phyloP scores from a whole-genome alignment of 768 basidiomycete species.

The Xerocomellus intermedius region DNA sequence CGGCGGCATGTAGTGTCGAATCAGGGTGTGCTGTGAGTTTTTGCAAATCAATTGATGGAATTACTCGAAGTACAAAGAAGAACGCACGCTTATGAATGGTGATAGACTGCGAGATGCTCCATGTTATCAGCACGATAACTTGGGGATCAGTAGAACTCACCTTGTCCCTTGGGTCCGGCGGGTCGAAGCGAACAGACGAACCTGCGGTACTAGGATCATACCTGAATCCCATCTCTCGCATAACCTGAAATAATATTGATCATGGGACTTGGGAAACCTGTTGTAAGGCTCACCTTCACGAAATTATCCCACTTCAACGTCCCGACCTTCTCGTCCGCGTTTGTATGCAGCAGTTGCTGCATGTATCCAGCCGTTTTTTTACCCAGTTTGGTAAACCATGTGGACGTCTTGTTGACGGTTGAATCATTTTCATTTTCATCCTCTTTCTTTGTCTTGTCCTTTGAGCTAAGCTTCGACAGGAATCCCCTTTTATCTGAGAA shows the following conservation, averaged over 20 bases:
- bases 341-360: constrained; percentile 62
- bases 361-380: constrained; percentile 60
- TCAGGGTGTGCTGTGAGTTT: constrained; percentile 65
- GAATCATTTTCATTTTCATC: constrained; percentile 26
- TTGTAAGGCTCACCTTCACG: constrained; percentile 49
- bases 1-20: constrained; percentile 37
- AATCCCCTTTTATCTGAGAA: constrained; percentile 47
- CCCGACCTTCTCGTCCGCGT: constrained; percentile 55
- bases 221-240: constrained; percentile 76
- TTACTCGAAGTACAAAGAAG: background rate
- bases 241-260: constrained; percentile 45
- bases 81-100: constrained; percentile 71
- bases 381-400: constrained; percentile 55
- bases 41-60: background rate
- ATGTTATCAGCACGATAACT: constrained; percentile 1
- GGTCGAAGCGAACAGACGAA: constrained; percentile 80
- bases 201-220: constrained; percentile 76
- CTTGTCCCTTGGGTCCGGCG: constrained; percentile 52
- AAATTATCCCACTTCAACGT: constrained; percentile 81
- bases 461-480: constrained; percentile 45
- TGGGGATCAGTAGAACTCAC: constrained; percentile 30
- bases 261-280: background rate
- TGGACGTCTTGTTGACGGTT: constrained; percentile 39
- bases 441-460: constrained; percentile 34
- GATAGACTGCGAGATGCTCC: constrained; percentile 48